Conservation (phyloP, 169 alveolate species). For the Miamiensis avidus region DNA sequence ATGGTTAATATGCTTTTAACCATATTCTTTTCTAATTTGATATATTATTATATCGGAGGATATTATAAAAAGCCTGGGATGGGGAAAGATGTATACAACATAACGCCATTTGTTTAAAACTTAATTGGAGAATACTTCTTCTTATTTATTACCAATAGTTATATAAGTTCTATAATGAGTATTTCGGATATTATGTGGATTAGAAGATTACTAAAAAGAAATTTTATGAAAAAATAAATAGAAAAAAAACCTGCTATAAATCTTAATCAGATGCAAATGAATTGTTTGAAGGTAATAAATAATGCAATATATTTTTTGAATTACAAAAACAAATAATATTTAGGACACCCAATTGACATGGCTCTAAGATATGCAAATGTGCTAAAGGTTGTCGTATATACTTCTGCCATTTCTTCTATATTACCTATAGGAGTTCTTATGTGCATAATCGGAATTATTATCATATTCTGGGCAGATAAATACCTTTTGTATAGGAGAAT, state of each 20-base stretch:
- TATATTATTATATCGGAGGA: not conserved
- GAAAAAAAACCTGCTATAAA: conserved; percentile 23
- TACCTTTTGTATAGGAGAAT: conserved; percentile 46
- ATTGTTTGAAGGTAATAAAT: not conserved
- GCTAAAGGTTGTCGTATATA: conserved; percentile 36
- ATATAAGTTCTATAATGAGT: conserved; percentile 19
- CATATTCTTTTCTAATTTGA: conserved; percentile 16
- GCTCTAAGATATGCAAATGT: conserved; percentile 61
- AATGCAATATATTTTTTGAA: not conserved
- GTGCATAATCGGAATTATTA: conserved; percentile 39
- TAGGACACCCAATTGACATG: conserved; percentile 61
- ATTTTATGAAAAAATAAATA: conserved; percentile 17
- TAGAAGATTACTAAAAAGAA: conserved; percentile 27
- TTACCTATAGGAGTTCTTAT: conserved; percentile 54
- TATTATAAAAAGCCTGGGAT: not conserved
- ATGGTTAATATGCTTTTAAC: conserved; percentile 30
- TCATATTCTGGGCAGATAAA: conserved; percentile 62
- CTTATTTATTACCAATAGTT: conserved; percentile 27
- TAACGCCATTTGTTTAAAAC: not conserved
- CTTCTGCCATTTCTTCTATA: conserved; percentile 49
- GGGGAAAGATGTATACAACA: not conserved
- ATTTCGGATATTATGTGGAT: conserved; percentile 27
- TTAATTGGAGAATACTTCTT: conserved; percentile 31
- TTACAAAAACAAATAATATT: conserved; percentile 9
- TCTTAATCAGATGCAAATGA: conserved; percentile 43